Base-by-base conservation (phyloP, 371 early-diverging fungal genomes). In the Mortierella sp. region DNA sequence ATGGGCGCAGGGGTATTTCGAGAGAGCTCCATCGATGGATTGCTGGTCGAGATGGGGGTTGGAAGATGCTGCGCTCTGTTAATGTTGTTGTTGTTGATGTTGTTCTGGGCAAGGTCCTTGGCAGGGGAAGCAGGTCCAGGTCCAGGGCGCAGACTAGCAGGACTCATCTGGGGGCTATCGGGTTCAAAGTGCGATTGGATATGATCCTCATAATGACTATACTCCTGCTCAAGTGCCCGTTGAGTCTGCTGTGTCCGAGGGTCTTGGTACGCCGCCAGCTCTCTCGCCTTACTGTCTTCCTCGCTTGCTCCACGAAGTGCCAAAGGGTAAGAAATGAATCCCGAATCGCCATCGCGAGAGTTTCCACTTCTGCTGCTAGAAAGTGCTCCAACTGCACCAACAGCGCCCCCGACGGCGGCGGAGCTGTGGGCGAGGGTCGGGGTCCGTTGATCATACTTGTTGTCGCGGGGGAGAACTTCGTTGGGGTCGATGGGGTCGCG, bases 401-500 rank as follows among this genome's bases (percentile, higher is more conserved):
- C 34, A 16, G 31, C 31, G 42, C 42, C 42, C 5, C 42, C 42
- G 42, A 1, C 42, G 14, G 48, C 24, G 21, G 68, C 65, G 34
- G 31, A 38, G 42, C 24, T 68, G 68, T 76, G 42, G 38, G 26
- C 70, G n/a, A 47, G 48, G 45, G 79, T 26, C 7, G 52, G 76
- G 21, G 63, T 72, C 38, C 73, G 21, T 48, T 78, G 76, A 34
- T 72, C 54, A 21, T 44, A 74, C 73, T 83, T 83, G 79, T 65
- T 76, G 14, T 78, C 76, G 0, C 45, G 50, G 4, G 85, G 82
- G 26, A 77, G 77, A 38, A 82, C 77, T 45, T 82, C 86, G 55
- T 79, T 79, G 3, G 86, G 86, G 34, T 85, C 74, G 72, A 85
- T 82, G 28, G 86, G 86, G 34, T 85, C 82, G 31, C 86, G 82